A percentile compares a stretch with the other conserved stretches of the same genome.
Evolutionary conservation across 306 rosid genomes (phyloP).

Genomic region (Dicorynia guianensis): DNA sequence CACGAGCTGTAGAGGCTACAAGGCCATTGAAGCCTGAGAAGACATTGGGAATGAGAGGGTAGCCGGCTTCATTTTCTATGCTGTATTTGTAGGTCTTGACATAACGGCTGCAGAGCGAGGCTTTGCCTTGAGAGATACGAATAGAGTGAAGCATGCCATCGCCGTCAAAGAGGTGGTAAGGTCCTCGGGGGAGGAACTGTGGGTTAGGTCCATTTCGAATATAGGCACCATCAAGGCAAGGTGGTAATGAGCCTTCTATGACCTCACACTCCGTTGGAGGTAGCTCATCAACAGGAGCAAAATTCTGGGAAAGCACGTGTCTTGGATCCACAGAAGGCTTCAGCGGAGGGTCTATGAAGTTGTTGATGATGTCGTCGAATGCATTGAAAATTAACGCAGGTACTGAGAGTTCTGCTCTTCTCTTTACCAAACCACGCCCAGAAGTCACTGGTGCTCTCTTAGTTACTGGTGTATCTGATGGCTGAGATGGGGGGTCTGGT

Average conservation of each 20-base stretch:
- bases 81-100: constrained; percentile 76
- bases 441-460: background rate
- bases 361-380: constrained; percentile 74
- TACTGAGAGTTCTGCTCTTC: constrained; percentile 31
- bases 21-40: constrained; percentile 76
- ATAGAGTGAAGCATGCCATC: constrained; percentile 93
- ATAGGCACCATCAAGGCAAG: constrained; percentile 77
- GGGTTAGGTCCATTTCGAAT: constrained; percentile 96
- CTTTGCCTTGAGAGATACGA: constrained; percentile 60
- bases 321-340: constrained; percentile 71
- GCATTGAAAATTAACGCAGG: constrained; percentile 57
- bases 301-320: constrained; percentile 65
- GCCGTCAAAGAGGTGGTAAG: constrained; percentile 92
- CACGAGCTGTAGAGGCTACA: constrained; percentile 74
- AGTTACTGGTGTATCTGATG: background rate
- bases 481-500: background rate
- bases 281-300: constrained; percentile 77
- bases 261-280: constrained; percentile 77
- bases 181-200: constrained; percentile 88
- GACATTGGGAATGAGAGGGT: constrained; percentile 70
- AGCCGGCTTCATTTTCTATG: constrained; percentile 70
- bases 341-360: constrained; percentile 79
- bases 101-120: constrained; percentile 81
- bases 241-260: constrained; percentile 60
- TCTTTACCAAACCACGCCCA: background rate